Evolutionary conservation across 495 filamentous ascomycete species (phyloP).

Genomic region (Bacidia rubella): DNA sequence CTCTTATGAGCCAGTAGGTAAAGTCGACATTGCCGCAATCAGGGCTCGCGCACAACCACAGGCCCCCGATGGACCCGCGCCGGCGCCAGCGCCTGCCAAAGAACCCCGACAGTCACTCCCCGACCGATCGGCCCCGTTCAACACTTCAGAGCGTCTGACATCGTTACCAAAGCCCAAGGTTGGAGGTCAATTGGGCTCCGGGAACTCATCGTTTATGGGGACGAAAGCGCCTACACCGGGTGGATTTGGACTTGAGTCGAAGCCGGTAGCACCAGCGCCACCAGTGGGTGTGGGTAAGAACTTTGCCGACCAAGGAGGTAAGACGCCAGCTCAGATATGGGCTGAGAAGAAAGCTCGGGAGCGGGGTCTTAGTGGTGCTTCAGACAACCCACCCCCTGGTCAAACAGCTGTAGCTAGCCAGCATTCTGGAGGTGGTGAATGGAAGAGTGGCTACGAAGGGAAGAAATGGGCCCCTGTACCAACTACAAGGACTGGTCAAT

Average conservation of each 20-base stretch:
- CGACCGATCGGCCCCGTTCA: slow-evolving; percentile 54
- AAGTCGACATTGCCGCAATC: slow-evolving; percentile 91
- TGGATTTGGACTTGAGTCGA: slow-evolving; percentile 42
- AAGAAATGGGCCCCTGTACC: slow-evolving; percentile 80
- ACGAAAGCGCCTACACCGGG: slow-evolving; percentile 78
- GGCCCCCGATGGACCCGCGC: slow-evolving; percentile 25
- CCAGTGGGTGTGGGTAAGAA: slow-evolving; percentile 77
- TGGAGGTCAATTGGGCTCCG: slow-evolving; percentile 66
- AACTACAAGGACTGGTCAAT: slow-evolving; percentile 53
- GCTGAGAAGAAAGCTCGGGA: slow-evolving; percentile 88
- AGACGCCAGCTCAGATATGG: slow-evolving; percentile 94
- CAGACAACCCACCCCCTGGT: slow-evolving; percentile 22
- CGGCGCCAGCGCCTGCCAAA: slow-evolving; percentile 29
- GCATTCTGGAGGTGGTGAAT: slow-evolving; percentile 55
- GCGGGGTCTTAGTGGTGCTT: slow-evolving; percentile 38
- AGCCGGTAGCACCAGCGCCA: slow-evolving; percentile 33
- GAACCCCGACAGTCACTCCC: slow-evolving; percentile 38
- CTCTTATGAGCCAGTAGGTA: slow-evolving; percentile 82
- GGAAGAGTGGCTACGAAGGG: slow-evolving; percentile 81
- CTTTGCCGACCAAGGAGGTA: slow-evolving; percentile 88
- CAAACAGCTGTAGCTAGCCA: slow-evolving; percentile 42
- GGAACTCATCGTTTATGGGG: slow-evolving; percentile 55
- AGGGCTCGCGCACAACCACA: slow-evolving; percentile 63
- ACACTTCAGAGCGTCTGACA: slow-evolving; percentile 65
- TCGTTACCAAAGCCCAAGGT: slow-evolving; percentile 88